Conservation (phyloP, 176 grass and related monocot genomes). For the Juncus effusus region DNA sequence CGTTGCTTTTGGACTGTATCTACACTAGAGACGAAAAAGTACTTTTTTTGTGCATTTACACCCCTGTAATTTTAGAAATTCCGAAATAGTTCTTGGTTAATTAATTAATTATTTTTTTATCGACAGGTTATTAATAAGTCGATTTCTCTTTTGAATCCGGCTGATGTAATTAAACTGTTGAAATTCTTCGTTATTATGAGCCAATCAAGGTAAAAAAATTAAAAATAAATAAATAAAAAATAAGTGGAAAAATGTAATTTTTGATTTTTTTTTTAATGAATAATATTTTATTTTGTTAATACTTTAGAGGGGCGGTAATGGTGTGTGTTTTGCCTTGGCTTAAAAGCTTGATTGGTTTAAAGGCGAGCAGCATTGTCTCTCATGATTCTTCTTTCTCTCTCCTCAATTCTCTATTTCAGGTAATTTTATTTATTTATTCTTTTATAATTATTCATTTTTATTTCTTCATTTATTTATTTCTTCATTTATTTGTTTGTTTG, state of each 20-base stretch:
- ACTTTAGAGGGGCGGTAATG: constrained; percentile 50
- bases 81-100: constrained; percentile 2
- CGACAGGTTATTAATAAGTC: constrained; percentile 85
- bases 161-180: constrained; percentile 72
- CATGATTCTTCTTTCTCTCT: constrained; percentile 70
- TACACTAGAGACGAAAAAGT: constrained; percentile 82
- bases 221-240: not conserved
- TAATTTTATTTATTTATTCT: constrained; percentile 2
- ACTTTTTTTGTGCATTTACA: not conserved
- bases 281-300: constrained; percentile 16
- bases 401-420: constrained; percentile 90
- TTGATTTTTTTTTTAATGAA: too few species aligned
- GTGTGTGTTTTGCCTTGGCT: constrained; percentile 77
- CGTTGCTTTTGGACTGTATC: constrained; percentile 63
- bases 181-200: constrained; percentile 63
- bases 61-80: not conserved
- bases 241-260: constrained; percentile 4
- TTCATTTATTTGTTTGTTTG: too few species aligned
- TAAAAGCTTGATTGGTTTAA: constrained; percentile 60
- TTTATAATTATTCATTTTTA: too few species aligned
- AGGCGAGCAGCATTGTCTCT: constrained; percentile 74
- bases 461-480: too few species aligned
- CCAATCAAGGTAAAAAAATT: constrained; percentile 56
- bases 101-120: constrained; percentile 23
- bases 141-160: constrained; percentile 61